Evolutionary conservation across 2,329 filamentous ascomycete genomes (phyloP).

Genomic region (Botrytis medusae): DNA sequence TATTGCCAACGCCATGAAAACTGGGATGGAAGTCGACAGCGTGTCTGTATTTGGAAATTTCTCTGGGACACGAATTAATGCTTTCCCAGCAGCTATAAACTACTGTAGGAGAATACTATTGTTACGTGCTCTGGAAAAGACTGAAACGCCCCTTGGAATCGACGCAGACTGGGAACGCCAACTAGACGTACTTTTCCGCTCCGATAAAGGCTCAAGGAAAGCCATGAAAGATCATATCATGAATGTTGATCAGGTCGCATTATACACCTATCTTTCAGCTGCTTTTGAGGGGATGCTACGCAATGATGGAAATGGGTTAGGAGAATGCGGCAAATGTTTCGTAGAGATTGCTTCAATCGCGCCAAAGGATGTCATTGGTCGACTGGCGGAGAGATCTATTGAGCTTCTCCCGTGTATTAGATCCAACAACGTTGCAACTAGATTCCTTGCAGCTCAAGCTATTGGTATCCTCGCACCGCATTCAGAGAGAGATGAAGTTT

Average conservation of each 20-base stretch:
- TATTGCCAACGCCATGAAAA: constrained; percentile 38
- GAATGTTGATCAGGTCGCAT: constrained; percentile 42
- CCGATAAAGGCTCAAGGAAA: constrained; percentile 63
- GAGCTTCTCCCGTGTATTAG: constrained; percentile 60
- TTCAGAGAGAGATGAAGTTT: constrained; percentile 45
- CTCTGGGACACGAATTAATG: constrained; percentile 47
- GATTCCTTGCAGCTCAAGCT: constrained; percentile 65
- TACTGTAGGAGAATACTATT: constrained; percentile 66
- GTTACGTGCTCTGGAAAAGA: constrained; percentile 49
- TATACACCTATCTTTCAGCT: constrained; percentile 51
- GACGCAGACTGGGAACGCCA: constrained; percentile 84
- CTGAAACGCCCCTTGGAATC: constrained; percentile 44
- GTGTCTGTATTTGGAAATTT: constrained; percentile 43
- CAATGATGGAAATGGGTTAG: constrained; percentile 42
- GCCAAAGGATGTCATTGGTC: constrained; percentile 52
- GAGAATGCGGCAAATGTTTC: constrained; percentile 53
- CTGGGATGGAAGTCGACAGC: constrained; percentile 45
- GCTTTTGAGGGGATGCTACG: constrained; percentile 58
- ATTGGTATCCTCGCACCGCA: constrained; percentile 78
- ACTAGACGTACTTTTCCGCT: constrained; percentile 69
- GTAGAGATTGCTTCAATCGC: constrained; percentile 53
- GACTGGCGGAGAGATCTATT: constrained; percentile 49
- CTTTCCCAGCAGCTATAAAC: constrained; percentile 67
- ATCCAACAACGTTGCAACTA: constrained; percentile 70
- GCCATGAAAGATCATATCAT: constrained; percentile 57